These are phyloP conservation scores for Hyphodiscus hymeniophilus DNA, from an alignment of 495 filamentous ascomycete species.

Conservation along the genomic window DNA sequence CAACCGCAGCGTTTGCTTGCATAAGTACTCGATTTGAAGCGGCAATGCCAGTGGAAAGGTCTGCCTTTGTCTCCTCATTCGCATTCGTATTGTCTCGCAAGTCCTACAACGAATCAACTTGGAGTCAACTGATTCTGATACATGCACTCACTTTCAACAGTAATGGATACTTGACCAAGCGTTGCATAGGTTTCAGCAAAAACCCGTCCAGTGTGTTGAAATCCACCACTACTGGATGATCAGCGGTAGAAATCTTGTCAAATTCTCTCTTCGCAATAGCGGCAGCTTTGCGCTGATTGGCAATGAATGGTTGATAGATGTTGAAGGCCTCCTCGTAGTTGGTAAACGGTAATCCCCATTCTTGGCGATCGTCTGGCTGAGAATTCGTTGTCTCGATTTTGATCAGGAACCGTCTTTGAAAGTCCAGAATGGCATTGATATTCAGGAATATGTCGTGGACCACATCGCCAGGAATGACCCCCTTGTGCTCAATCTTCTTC, in stretches of 20 bases:
- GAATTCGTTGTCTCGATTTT: conserved; percentile 92
- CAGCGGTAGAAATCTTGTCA: conserved; percentile 46
- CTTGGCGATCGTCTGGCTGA: conserved; percentile 64
- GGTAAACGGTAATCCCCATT: conserved; percentile 85
- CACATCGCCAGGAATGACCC: conserved; percentile 78
- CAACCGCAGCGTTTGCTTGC: conserved; percentile 81
- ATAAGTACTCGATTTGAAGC: conserved; percentile 69
- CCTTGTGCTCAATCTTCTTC: conserved; percentile 78
- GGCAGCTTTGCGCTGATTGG: conserved; percentile 74
- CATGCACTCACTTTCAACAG: conserved; percentile 62
- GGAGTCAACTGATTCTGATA: not conserved
- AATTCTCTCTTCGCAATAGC: conserved; percentile 52
- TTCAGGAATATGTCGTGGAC: conserved; percentile 96
- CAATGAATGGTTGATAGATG: conserved; percentile 93
- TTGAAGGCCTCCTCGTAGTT: conserved; percentile 69
- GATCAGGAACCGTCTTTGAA: conserved; percentile 90
- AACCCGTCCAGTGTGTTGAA: conserved; percentile 74
- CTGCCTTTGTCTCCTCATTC: conserved; percentile 55
- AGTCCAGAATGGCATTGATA: conserved; percentile 87
- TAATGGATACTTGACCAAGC: conserved; percentile 87
- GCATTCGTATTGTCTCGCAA: conserved; percentile 70
- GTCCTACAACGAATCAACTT: conserved; percentile 48
- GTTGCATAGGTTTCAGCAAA: conserved; percentile 92
- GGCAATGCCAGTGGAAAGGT: conserved; percentile 63
- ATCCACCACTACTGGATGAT: conserved; percentile 48